Base-by-base conservation (phyloP, 192 early-diverging fungal genomes). In the Endogone sp. region DNA sequence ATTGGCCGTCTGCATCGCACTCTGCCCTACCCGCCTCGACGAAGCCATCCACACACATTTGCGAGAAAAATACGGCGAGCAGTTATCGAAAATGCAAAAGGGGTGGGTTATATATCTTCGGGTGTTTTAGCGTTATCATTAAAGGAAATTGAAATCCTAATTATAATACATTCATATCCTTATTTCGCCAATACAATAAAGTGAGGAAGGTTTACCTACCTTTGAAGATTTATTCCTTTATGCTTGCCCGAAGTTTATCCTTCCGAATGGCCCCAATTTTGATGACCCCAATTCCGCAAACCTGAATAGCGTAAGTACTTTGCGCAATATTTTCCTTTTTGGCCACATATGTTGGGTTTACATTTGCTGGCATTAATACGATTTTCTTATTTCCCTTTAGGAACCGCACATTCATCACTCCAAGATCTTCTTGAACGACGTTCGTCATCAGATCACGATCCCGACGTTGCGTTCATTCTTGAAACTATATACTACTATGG, bases 231-330 rank as follows among this genome's bases (percentile, higher is more conserved):
- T 98, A 29, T 98, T 91, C 81, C 82, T 84, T 60, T 94, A 89
- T 71, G 90, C 96, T 13, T 94, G 93, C 79, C 96, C 96, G 68
- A 96, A 95, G 79, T 98, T 98, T 77, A 95, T 98, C 69, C 89
- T 90, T 29, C 93, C 95, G 56, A 91, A 86, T 60, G 89, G 91
- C 37, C 91, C 93, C 69, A 91, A 93, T 82, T 92, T 92, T 73
- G 90, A 93, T 25, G 87, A 90, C 74, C 75, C 77, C 11, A 71
- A 76, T 32, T 65, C 68, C 29, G 61, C 75, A 68, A 70, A 62
- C 29, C 62, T 75, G 70, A 63, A 65, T 21, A 60, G 67, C 31
- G 63, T 72, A 32, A 55, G 27, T 67, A 22, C 8, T 22, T 66
- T 63, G 28, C 25, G 3, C 9, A 22, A 10, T 49, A 22, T 68